Conservation (phyloP, 1,284 basidiomycete species). For the Ganoderma resinaceum region DNA sequence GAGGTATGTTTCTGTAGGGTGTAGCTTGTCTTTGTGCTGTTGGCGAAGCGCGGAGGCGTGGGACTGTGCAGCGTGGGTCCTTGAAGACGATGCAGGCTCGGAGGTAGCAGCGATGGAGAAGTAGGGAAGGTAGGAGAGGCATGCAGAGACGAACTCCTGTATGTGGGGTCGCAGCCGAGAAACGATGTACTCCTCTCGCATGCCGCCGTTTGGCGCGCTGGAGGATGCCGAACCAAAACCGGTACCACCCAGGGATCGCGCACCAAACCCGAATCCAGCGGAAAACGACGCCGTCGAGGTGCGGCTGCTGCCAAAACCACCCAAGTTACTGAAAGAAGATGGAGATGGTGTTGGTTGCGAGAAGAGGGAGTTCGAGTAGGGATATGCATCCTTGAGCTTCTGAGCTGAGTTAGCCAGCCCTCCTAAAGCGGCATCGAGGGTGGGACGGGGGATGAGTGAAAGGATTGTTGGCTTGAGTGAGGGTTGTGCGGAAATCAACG, state of each 20-base stretch:
- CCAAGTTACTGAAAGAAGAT: conserved; percentile 34
- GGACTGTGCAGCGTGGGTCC: conserved; percentile 40
- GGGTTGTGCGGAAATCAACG: conserved; percentile 69
- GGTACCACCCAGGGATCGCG: conserved; percentile 36
- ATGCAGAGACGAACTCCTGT: conserved; percentile 75
- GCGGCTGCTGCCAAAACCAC: conserved; percentile 31
- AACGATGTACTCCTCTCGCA: conserved; percentile 81
- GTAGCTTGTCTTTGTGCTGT: conserved; percentile 65
- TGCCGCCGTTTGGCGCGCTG: conserved; percentile 48
- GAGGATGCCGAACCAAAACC: conserved; percentile 34
- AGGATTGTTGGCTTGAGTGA: conserved; percentile 71
- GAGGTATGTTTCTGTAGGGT: conserved; percentile 74
- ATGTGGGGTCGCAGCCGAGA: conserved; percentile 78
- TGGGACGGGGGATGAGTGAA: conserved; percentile 79
- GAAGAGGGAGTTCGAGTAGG: conserved; percentile 67
- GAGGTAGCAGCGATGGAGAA: conserved; percentile 64
- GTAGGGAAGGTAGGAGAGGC: conserved; percentile 81
- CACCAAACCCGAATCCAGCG: conserved; percentile 58
- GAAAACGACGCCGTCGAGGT: conserved; percentile 34
- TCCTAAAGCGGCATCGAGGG: conserved; percentile 73
- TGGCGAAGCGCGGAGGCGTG: conserved; percentile 51
- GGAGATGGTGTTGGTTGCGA: conserved; percentile 41
- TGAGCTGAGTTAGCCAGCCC: conserved; percentile 71
- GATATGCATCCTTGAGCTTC: conserved; percentile 80
- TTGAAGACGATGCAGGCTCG: conserved; percentile 36